A percentile compares a stretch with the other conserved stretches of the same genome.
Conservation (phyloP, 2,329 filamentous ascomycete genomes). For the Diaporthe sp. region DNA sequence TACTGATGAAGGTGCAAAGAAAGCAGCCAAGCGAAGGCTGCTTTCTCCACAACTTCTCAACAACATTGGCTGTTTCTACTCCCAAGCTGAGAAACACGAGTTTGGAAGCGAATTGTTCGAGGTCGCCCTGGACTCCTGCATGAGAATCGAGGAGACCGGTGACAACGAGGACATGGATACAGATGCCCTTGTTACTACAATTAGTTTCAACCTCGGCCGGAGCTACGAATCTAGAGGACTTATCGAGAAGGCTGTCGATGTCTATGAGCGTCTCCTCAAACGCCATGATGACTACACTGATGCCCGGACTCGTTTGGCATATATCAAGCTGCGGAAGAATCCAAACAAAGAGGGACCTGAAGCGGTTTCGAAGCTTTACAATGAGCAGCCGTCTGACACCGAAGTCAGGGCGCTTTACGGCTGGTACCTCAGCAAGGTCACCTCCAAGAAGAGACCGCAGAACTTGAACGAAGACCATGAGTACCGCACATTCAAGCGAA, state of each 20-base stretch:
- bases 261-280: constrained; percentile 88
- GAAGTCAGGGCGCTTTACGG: constrained; percentile 95
- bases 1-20: constrained; percentile 73
- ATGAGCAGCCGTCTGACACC: constrained; percentile 85
- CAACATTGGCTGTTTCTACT: constrained; percentile 97
- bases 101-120: constrained; percentile 91
- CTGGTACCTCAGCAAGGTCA: constrained; percentile 89
- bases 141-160: constrained; percentile 83
- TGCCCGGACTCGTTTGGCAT: constrained; percentile 88
- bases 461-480: constrained; percentile 92
- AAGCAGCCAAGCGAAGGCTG: constrained; percentile 77
- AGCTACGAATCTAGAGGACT: constrained; percentile 91
- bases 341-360: constrained; percentile 90
- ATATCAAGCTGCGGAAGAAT: constrained; percentile 86
- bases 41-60: constrained; percentile 93
- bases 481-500: constrained; percentile 96
- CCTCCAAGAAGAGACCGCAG: constrained; percentile 82
- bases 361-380: constrained; percentile 86
- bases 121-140: constrained; percentile 88
- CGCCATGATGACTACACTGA: constrained; percentile 95
- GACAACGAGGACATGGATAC: constrained; percentile 82
- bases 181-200: constrained; percentile 93
- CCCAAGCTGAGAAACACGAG: constrained; percentile 85
- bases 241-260: constrained; percentile 85
- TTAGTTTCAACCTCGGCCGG: constrained; percentile 95